Evolutionary conservation across 352 stramenopile species (phyloP).

Genomic region (Globisporangium abappressorium): DNA sequence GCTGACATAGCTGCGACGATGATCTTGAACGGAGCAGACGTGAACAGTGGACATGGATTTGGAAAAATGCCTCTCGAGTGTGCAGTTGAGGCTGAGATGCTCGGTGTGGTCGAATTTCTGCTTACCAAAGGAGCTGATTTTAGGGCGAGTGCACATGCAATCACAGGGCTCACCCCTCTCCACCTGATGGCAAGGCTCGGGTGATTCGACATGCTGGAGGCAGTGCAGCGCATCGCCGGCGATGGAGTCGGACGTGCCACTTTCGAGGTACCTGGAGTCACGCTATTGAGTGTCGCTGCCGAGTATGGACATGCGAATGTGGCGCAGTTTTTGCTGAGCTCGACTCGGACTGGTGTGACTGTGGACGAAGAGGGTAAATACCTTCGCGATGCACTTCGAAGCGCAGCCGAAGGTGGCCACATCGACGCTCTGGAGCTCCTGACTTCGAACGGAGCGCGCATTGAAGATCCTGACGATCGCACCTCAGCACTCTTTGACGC

Average conservation of each 20-base stretch:
- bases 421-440: not conserved
- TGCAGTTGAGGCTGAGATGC: not conserved
- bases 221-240: not conserved
- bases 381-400: not conserved
- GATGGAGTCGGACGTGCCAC: not conserved
- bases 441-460: not conserved
- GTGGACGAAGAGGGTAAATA: not conserved
- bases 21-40: not conserved
- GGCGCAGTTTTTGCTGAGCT: not conserved
- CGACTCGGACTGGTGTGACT: not conserved
- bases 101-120: not conserved
- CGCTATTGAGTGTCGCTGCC: not conserved
- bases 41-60: not conserved
- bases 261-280: not conserved
- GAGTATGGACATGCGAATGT: not conserved
- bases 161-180: not conserved
- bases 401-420: not conserved
- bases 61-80: conserved; percentile 1
- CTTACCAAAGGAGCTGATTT: not conserved
- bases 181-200: not conserved
- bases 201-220: not conserved
- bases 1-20: not conserved
- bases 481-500: not conserved
- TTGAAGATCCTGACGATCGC: not conserved
- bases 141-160: not conserved